Percentiles rank a stretch among this genome's conserved stretches.
Evolutionary conservation across 352 stramenopile genomes (phyloP).

Genomic region (Aphanomyces invadans): DNA sequence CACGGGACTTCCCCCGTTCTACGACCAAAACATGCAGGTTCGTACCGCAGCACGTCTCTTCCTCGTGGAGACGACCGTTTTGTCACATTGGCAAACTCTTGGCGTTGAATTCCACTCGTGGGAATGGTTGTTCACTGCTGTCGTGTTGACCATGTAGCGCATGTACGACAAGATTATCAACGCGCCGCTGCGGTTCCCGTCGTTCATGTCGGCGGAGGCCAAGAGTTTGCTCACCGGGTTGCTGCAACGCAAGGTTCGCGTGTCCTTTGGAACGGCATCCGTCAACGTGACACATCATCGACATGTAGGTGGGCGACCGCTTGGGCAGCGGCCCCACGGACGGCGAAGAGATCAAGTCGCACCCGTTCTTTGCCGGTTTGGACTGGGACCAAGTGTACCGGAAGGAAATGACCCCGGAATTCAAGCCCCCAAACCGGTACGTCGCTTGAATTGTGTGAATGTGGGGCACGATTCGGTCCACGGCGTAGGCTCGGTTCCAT

Average conservation of each 20-base stretch:
- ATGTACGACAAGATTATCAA: conserved; percentile 95
- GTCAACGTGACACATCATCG: background rate
- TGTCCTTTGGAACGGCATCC: background rate
- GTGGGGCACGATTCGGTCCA: too few species aligned
- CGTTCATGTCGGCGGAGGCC: conserved; percentile 87
- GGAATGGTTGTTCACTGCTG: background rate
- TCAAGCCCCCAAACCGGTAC: conserved; percentile 80
- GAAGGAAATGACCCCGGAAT: conserved; percentile 86
- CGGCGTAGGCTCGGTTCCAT: conserved; percentile 54
- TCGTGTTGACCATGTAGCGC: conserved; percentile 28
- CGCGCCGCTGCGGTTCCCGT: conserved; percentile 78
- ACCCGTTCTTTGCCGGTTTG: conserved; percentile 90
- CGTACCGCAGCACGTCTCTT: too few species aligned
- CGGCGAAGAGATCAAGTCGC: conserved; percentile 88
- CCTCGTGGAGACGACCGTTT: too few species aligned
- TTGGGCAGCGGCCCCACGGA: conserved; percentile 80
- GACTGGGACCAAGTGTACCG: conserved; percentile 86
- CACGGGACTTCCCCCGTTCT: conserved; percentile 87
- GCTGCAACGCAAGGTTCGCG: conserved; percentile 73
- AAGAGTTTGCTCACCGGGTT: conserved; percentile 78
- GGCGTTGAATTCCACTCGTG: too few species aligned
- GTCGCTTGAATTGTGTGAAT: background rate
- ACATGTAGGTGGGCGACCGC: conserved; percentile 39
- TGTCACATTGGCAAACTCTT: too few species aligned
- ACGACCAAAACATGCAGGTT: conserved; percentile 89